Evolutionary conservation across 768 basidiomycete genomes (phyloP), one percentile per base, ranked within the genome.

Genomic region (Panellus pusillus): DNA sequence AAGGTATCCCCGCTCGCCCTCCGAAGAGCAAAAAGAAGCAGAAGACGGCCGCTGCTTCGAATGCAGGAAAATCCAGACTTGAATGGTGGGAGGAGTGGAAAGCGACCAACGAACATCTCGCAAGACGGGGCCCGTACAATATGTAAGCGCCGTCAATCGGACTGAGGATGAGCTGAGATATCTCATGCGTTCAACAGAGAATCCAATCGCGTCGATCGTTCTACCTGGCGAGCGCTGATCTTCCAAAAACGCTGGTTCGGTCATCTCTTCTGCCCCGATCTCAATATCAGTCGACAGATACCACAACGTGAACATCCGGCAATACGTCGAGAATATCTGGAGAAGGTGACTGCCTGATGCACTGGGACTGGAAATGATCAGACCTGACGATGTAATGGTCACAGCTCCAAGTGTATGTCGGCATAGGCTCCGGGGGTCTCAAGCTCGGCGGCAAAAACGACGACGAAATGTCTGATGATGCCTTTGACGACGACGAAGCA

Each of bases 31-130:
- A 46, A 18, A 42, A 45, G 18, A 31, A 24, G 24, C 24, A 46
- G 6, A 18, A 41, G 31, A 48, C 37, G 19, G 7, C 27, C 4
- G 41, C 17, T 4, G 24, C 32, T 14, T 7, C 7, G 19, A 19
- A 17, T 8, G n/a, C 15, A 13, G 27, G 43, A 27, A 24, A 44
- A 17, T 6, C 24, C 24, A 24, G 24, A 24, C 19, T 17, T 4
- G 46, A 44, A 12, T 60, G 58, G 58, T 60, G 54, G 54, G 44
- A 40, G 7, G 41, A 42, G 3, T 60, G 58, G 58, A 28, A 36
- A 14, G 14, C 17, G 14, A 9, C 8, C 9, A 49, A 44, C 32
- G 45, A 42, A 13, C 40, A 45, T 20, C 39, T 24, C 9, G 15
- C 24, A 9, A 13, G 32, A 14, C 45, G 31, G 20, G 49, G 36